A percentile compares a stretch with the other conserved stretches of the same genome.
Conservation (phyloP, 2,329 filamentous ascomycete genomes). For the Laburnicola sp. region DNA sequence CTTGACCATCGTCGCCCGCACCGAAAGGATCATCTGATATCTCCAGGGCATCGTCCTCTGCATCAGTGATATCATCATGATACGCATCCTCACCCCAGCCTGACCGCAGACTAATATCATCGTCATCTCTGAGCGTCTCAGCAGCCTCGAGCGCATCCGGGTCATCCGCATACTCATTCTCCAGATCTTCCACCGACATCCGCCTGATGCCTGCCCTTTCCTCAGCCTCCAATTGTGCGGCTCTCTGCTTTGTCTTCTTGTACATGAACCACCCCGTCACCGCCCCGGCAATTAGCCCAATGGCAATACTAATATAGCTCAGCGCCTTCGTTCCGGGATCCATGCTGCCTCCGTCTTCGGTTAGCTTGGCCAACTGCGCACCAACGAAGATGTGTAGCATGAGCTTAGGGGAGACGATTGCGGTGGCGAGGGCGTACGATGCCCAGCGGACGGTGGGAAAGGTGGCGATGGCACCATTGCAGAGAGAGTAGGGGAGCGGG, state of each 20-base stretch:
- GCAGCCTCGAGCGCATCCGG: conserved; percentile 48
- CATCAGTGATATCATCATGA: conserved; percentile 47
- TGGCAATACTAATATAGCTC: conserved; percentile 78
- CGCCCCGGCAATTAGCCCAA: conserved; percentile 72
- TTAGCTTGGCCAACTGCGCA: conserved; percentile 76
- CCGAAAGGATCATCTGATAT: conserved; percentile 50
- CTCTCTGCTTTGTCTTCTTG: conserved; percentile 57
- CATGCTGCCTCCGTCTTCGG: conserved; percentile 85
- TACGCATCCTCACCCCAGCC: conserved; percentile 52
- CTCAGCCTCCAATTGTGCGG: conserved; percentile 53
- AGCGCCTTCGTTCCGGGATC: conserved; percentile 73
- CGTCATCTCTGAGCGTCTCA: conserved; percentile 50
- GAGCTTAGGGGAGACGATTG: conserved; percentile 80
- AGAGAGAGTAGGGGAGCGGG: conserved; percentile 87
- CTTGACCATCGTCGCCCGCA: conserved; percentile 47
- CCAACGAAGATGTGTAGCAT: conserved; percentile 93
- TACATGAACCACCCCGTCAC: conserved; percentile 86
- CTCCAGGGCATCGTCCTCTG: conserved; percentile 48
- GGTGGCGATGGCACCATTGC: conserved; percentile 91
- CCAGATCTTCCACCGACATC: conserved; percentile 40
- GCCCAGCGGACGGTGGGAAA: conserved; percentile 82
- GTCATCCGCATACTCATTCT: conserved; percentile 50
- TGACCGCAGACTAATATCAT: conserved; percentile 56
- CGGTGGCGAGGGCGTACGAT: conserved; percentile 79
- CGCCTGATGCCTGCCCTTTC: conserved; percentile 45